These are phyloP conservation scores for Candida maris DNA, from an alignment of 805 yeast species.

Conservation along the genomic window DNA sequence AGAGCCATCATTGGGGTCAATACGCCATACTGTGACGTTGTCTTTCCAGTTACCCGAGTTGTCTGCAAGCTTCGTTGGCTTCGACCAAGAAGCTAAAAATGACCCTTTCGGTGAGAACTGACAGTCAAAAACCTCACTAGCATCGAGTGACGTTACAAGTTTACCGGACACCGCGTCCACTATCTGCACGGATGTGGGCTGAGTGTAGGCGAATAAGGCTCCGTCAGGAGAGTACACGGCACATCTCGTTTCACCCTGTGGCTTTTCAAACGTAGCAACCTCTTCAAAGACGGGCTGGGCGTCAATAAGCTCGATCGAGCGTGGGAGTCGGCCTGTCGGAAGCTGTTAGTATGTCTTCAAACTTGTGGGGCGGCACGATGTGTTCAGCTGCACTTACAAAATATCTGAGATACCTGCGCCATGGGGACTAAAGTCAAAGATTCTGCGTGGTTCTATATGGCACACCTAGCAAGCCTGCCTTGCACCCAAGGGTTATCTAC, in stretches of 20 bases:
- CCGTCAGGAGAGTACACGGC: conserved; percentile 71
- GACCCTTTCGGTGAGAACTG: conserved; percentile 87
- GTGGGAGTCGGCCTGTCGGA: conserved; percentile 52
- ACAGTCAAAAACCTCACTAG: conserved; percentile 72
- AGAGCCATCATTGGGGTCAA: conserved; percentile 28
- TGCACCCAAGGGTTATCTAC: too few species aligned
- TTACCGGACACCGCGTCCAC: conserved; percentile 53
- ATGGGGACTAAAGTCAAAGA: too few species aligned
- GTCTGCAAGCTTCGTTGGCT: conserved; percentile 61
- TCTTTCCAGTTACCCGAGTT: conserved; percentile 72
- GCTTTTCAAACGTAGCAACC: conserved; percentile 29
- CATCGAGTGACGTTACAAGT: conserved; percentile 44
- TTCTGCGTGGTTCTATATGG: too few species aligned
- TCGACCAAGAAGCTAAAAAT: conserved; percentile 84
- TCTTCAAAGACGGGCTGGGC: conserved; percentile 40
- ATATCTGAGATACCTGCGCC: conserved; percentile 29
- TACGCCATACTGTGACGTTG: conserved; percentile 75
- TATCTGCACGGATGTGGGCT: conserved; percentile 56
- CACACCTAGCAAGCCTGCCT: too few species aligned
- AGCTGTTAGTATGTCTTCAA: conserved; percentile 11
- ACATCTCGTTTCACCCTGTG: conserved; percentile 49
- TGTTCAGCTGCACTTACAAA: conserved; percentile 13
- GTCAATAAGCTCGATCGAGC: conserved; percentile 48
- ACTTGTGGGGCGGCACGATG: neutral
- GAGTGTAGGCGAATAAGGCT: conserved; percentile 64